Conservation (phyloP, 495 filamentous ascomycete species). For the Penicillium canescens region DNA sequence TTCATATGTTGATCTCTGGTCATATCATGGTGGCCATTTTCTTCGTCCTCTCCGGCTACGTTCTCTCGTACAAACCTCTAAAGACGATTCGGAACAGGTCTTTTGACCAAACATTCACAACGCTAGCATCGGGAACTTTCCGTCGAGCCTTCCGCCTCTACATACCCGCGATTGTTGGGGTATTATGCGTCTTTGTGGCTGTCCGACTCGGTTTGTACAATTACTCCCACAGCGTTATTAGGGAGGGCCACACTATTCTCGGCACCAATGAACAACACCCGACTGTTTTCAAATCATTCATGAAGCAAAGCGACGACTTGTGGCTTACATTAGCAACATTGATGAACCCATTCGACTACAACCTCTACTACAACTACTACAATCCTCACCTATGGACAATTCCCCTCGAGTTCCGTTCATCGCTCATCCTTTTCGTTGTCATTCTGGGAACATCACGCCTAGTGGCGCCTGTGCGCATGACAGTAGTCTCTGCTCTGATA, state of each 20-base stretch:
- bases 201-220: slow-evolving; percentile 53
- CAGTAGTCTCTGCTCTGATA: slow-evolving; percentile 43
- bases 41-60: slow-evolving; percentile 72
- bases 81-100: slow-evolving; percentile 56
- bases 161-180: slow-evolving; percentile 57
- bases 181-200: slow-evolving; percentile 55
- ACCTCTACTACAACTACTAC: slow-evolving; percentile 55
- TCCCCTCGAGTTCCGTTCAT: slow-evolving; percentile 67
- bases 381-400: slow-evolving; percentile 74
- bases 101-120: slow-evolving; percentile 48
- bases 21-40: slow-evolving; percentile 74
- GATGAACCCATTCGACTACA: slow-evolving; percentile 56
- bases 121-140: slow-evolving; percentile 61
- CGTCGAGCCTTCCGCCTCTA: slow-evolving; percentile 64
- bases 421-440: slow-evolving; percentile 63
- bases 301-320: slow-evolving; percentile 50
- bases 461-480: slow-evolving; percentile 44
- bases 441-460: slow-evolving; percentile 57
- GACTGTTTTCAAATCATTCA: slow-evolving; percentile 43
- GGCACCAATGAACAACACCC: slow-evolving; percentile 51
- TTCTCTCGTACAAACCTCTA: slow-evolving; percentile 64
- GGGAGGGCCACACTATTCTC: slow-evolving; percentile 41
- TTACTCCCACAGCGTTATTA: slow-evolving; percentile 39
- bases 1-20: slow-evolving; percentile 63
- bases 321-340: slow-evolving; percentile 48